A percentile compares a stretch with the other conserved stretches of the same genome.
Conservation (phyloP, 1,284 basidiomycete genomes). For the Tylopilus sp. region DNA sequence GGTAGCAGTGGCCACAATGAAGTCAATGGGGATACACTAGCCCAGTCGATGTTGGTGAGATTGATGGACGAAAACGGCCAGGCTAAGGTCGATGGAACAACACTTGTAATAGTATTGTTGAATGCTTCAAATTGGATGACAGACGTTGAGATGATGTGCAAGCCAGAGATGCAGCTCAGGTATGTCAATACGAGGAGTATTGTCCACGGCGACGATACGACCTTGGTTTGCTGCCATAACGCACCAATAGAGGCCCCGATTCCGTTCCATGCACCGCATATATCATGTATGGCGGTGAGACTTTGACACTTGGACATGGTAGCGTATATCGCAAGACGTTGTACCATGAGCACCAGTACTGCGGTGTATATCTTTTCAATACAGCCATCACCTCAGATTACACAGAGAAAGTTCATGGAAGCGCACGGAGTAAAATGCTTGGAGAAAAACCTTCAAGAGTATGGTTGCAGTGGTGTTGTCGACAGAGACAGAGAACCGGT, state of each 20-base stretch:
- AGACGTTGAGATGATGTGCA: slow-evolving; percentile 26
- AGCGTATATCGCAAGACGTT: slow-evolving; percentile 2
- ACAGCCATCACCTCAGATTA: background rate
- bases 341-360: background rate
- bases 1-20: slow-evolving; percentile 1
- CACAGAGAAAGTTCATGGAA: background rate
- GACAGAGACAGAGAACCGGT: background rate
- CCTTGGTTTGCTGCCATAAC: slow-evolving; percentile 21
- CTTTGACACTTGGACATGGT: slow-evolving; percentile 10
- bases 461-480: background rate
- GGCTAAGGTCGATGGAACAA: slow-evolving; percentile 5
- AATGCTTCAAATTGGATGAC: slow-evolving; percentile 23
- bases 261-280: slow-evolving; percentile 20
- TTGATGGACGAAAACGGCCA: slow-evolving; percentile 9
- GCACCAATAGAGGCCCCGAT: slow-evolving; percentile 14
- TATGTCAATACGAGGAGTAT: slow-evolving; percentile 8
- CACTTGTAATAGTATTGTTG: background rate
- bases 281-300: slow-evolving; percentile 20
- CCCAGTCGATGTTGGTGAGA: slow-evolving; percentile 9
- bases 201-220: background rate
- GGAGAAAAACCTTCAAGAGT: background rate
- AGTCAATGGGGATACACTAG: background rate
- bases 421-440: slow-evolving; percentile 9
- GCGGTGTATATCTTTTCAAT: slow-evolving; percentile 14
- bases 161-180: slow-evolving; percentile 8